Conservation (phyloP, 2,329 filamentous ascomycete genomes). For the Fusarium annulatum region DNA sequence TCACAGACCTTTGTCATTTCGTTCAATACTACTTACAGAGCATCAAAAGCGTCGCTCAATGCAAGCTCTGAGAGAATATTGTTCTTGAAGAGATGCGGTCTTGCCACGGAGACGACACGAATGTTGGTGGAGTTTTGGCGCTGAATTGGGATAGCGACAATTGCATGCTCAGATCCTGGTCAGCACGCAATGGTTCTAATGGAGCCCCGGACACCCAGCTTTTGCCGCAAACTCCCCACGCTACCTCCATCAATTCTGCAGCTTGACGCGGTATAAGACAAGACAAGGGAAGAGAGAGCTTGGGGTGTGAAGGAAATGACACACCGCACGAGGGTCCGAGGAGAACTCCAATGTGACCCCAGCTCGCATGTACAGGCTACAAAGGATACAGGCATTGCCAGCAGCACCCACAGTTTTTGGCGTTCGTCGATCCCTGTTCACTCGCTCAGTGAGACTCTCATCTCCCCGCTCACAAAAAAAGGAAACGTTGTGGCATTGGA, state of each 20-base stretch:
- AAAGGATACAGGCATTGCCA: neutral
- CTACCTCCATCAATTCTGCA: conserved; percentile 3
- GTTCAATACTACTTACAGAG: neutral
- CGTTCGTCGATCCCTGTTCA: conserved; percentile 32
- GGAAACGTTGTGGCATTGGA: neutral
- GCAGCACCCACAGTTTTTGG: conserved; percentile 23
- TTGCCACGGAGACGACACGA: conserved; percentile 22
- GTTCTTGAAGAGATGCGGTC: neutral
- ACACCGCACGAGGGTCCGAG: conserved; percentile 18
- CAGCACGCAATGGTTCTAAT: conserved; percentile 44
- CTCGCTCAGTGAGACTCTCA: conserved; percentile 3
- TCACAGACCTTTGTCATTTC: neutral
- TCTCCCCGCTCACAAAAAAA: conserved; percentile 7
- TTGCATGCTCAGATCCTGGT: conserved; percentile 46
- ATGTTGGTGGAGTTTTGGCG: conserved; percentile 32
- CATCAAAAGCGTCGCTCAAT: fast-evolving
- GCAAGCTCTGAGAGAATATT: neutral
- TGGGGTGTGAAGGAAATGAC: conserved; percentile 12
- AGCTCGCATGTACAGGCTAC: neutral
- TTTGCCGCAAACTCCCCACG: conserved; percentile 35
- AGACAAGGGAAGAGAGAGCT: neutral
- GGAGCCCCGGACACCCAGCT: conserved; percentile 4
- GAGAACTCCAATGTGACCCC: conserved; percentile 15
- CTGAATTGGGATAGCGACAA: conserved; percentile 32
- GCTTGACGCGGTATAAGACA: conserved; percentile 17